A percentile compares a stretch with the other conserved stretches of the same genome.
Evolutionary conservation across 139 green algal species (phyloP).

Genomic region (Chloropicon primus): DNA sequence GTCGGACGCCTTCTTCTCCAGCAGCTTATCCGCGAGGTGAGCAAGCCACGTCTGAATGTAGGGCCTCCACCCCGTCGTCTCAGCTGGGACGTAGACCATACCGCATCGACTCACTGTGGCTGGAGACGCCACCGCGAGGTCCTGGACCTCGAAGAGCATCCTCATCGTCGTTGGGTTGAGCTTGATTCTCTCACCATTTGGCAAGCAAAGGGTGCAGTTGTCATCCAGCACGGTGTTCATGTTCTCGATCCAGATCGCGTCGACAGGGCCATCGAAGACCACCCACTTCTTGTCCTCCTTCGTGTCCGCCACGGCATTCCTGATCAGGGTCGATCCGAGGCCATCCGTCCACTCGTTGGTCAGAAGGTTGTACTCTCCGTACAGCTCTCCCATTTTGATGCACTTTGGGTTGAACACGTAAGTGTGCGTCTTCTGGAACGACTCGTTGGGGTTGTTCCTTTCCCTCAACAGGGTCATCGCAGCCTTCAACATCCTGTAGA

Average conservation of each 20-base stretch:
- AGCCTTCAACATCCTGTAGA: constrained; percentile 48
- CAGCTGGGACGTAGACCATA: constrained; percentile 61
- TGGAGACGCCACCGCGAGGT: constrained; percentile 53
- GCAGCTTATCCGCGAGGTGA: constrained; percentile 3
- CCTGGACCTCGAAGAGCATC: constrained; percentile 75
- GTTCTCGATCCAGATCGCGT: constrained; percentile 73
- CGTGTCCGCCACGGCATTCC: constrained; percentile 50
- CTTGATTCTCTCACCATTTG: constrained; percentile 77
- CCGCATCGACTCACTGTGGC: constrained; percentile 59
- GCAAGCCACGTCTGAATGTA: constrained; percentile 40
- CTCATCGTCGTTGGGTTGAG: constrained; percentile 53
- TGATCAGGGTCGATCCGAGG: constrained; percentile 55
- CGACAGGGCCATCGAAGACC: constrained; percentile 70
- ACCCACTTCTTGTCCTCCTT: constrained; percentile 55
- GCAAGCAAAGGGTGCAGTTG: constrained; percentile 68
- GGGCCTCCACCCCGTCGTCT: constrained; percentile 46
- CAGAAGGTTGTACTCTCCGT: constrained; percentile 70
- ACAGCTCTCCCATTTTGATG: constrained; percentile 80
- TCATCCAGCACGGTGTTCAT: constrained; percentile 73
- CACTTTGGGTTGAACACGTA: constrained; percentile 68
- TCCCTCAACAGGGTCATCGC: constrained; percentile 38
- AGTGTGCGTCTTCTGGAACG: constrained; percentile 10
- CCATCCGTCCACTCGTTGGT: constrained; percentile 80
- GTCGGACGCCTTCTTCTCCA: constrained; percentile 11
- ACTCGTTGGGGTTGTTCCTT: constrained; percentile 22